A percentile compares a stretch with the other conserved stretches of the same genome.
phyloP scores from a whole-genome alignment of 305 asterid genomes.

The Nicotiana rustica region DNA sequence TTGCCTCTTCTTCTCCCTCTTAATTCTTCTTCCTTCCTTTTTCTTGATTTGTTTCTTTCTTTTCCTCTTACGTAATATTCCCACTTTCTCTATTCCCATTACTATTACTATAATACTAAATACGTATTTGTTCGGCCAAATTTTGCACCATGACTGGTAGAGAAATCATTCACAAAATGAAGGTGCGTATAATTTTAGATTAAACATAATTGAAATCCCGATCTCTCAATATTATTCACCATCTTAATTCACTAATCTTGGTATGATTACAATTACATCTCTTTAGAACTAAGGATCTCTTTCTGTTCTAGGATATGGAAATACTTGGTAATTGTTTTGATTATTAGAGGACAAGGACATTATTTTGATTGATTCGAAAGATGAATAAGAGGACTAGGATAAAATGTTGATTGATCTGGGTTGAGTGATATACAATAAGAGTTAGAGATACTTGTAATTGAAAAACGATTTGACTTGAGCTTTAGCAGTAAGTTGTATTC shows the following conservation, averaged over 20 bases:
- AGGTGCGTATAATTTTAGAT: slow-evolving; percentile 48
- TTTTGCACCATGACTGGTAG: slow-evolving; percentile 55
- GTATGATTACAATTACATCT: neutral
- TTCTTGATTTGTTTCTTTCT: neutral
- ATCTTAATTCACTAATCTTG: neutral
- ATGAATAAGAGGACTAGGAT: too few species aligned
- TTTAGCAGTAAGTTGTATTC: too few species aligned
- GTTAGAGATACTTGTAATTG: too few species aligned
- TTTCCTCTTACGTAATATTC: neutral
- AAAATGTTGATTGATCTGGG: too few species aligned
- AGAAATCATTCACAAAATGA: slow-evolving; percentile 63
- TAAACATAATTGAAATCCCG: neutral
- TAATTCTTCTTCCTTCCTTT: neutral
- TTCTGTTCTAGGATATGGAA: too few species aligned
- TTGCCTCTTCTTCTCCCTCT: neutral
- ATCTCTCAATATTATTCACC: neutral
- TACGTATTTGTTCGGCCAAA: neutral
- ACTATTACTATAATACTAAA: neutral
- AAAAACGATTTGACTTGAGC: too few species aligned
- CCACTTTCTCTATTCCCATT: neutral
- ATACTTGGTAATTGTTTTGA: neutral
- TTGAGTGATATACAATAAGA: too few species aligned
- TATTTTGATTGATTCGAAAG: too few species aligned
- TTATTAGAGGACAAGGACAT: neutral
- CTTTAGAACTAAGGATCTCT: neutral